A percentile compares a stretch with the other conserved stretches of the same genome.
phyloP scores from a whole-genome alignment of 345 rosid species.

The Erysimum cheiranthoides region DNA sequence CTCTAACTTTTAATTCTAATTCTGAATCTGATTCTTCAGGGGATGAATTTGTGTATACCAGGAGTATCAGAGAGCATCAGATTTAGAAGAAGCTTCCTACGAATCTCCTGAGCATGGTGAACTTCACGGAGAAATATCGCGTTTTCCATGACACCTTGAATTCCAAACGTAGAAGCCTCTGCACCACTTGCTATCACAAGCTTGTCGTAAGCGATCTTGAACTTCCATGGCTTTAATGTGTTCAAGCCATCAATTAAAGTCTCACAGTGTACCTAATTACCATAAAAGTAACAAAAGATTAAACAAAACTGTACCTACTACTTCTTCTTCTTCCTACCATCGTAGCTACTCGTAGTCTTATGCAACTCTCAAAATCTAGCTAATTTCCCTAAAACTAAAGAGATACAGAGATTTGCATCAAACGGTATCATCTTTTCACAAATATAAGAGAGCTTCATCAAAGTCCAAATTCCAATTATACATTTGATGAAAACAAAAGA shows the following conservation, averaged over 20 bases:
- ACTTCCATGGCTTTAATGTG: constrained; percentile 74
- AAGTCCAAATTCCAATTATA: not conserved
- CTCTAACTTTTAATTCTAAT: not conserved
- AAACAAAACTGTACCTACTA: too few relatives aligned
- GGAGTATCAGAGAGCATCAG: constrained; percentile 96
- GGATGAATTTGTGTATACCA: constrained; percentile 45
- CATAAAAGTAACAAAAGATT: constrained; percentile 22
- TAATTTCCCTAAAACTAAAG: not conserved
- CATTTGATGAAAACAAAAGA: not conserved
- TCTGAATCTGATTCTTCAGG: not conserved
- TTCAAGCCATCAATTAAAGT: constrained; percentile 67
- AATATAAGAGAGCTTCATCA: not conserved
- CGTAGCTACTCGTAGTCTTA: too few relatives aligned
- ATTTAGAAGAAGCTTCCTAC: constrained; percentile 83
- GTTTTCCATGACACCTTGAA: constrained; percentile 72
- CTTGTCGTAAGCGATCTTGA: constrained; percentile 80
- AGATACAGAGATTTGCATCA: not conserved
- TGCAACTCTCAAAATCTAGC: not conserved
- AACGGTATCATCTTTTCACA: not conserved
- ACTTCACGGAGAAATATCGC: constrained; percentile 91
- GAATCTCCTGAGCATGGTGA: constrained; percentile 93
- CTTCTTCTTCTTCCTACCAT: too few relatives aligned
- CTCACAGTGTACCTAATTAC: constrained; percentile 81
- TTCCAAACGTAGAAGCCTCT: constrained; percentile 87
- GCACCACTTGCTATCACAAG: constrained; percentile 87